phyloP scores from a whole-genome alignment of 1,284 basidiomycete species.

The Polyporus tsugae region DNA sequence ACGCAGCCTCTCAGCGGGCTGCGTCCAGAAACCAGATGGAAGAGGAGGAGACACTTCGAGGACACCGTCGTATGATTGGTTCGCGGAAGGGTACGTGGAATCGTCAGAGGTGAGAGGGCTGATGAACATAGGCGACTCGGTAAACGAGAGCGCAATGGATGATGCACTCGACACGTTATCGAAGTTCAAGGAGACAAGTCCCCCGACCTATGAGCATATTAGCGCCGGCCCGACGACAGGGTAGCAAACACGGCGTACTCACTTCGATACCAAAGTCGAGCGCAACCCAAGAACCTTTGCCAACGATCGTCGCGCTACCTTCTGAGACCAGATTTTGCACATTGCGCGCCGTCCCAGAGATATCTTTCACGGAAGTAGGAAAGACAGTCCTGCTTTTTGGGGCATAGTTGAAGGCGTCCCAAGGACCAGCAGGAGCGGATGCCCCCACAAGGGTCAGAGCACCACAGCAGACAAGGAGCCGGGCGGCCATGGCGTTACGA shows the following conservation, averaged over 20 bases:
- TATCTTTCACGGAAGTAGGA: constrained; percentile 45
- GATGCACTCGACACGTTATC: constrained; percentile 42
- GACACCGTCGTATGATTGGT: constrained; percentile 56
- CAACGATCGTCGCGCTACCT: constrained; percentile 43
- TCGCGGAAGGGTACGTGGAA: constrained; percentile 45
- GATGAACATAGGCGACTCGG: constrained; percentile 57
- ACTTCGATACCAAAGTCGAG: constrained; percentile 59
- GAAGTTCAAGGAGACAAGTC: constrained; percentile 51
- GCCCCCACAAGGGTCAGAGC: constrained; percentile 19
- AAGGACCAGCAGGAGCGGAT: constrained; percentile 51
- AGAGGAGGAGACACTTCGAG: constrained; percentile 50
- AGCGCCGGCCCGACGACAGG: neutral
- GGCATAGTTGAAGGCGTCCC: constrained; percentile 58
- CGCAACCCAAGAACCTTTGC: constrained; percentile 51
- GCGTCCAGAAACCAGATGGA: constrained; percentile 54
- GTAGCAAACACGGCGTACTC: constrained; percentile 8
- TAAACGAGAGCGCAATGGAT: constrained; percentile 54
- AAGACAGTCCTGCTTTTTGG: constrained; percentile 49
- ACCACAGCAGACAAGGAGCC: constrained; percentile 14
- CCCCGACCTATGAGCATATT: constrained; percentile 50
- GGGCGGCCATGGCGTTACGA: constrained; percentile 16
- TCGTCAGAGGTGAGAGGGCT: constrained; percentile 53
- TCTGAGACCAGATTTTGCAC: constrained; percentile 43
- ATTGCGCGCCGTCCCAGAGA: constrained; percentile 44
- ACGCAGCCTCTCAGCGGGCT: constrained; percentile 52